A percentile compares a stretch with the other conserved stretches of the same genome.
Evolutionary conservation across 2,329 filamentous ascomycete species (phyloP).

Genomic region (Beauveria asiatica): DNA sequence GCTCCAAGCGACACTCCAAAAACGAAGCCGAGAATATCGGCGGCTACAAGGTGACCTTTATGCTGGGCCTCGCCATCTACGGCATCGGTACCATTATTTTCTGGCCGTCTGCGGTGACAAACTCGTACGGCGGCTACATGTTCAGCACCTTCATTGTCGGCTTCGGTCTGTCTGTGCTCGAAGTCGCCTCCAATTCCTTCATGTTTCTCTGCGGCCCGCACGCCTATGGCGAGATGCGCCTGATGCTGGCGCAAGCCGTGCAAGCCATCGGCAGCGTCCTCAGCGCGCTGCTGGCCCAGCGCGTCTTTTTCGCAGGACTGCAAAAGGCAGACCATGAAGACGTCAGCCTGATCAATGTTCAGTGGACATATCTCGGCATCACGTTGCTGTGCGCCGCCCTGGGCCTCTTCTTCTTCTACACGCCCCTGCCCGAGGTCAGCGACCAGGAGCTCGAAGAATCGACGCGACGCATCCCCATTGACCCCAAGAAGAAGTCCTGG

Average conservation of each 20-base stretch:
- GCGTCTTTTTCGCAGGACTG: conserved; percentile 62
- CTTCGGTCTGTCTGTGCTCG: conserved; percentile 66
- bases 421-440: conserved; percentile 54
- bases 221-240: conserved; percentile 63
- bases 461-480: conserved; percentile 38
- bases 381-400: conserved; percentile 65
- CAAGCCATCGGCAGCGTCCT: conserved; percentile 69
- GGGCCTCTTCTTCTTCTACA: conserved; percentile 60
- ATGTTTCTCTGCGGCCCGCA: conserved; percentile 63
- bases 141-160: conserved; percentile 67
- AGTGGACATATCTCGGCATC: conserved; percentile 80
- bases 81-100: conserved; percentile 74
- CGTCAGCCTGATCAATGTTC: conserved; percentile 59
- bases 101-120: conserved; percentile 70
- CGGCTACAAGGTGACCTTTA: conserved; percentile 75
- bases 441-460: conserved; percentile 46
- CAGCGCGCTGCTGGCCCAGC: conserved; percentile 62
- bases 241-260: conserved; percentile 67
- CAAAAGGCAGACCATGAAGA: conserved; percentile 28
- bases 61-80: conserved; percentile 67
- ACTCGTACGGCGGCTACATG: conserved; percentile 71
- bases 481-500: conserved; percentile 39
- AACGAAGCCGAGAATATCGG: conserved; percentile 38
- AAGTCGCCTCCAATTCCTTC: conserved; percentile 75
- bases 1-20: conserved; percentile 31